These are phyloP conservation scores for Penicillium cinerascens DNA, from an alignment of 495 filamentous ascomycete genomes.

Conservation along the genomic window DNA sequence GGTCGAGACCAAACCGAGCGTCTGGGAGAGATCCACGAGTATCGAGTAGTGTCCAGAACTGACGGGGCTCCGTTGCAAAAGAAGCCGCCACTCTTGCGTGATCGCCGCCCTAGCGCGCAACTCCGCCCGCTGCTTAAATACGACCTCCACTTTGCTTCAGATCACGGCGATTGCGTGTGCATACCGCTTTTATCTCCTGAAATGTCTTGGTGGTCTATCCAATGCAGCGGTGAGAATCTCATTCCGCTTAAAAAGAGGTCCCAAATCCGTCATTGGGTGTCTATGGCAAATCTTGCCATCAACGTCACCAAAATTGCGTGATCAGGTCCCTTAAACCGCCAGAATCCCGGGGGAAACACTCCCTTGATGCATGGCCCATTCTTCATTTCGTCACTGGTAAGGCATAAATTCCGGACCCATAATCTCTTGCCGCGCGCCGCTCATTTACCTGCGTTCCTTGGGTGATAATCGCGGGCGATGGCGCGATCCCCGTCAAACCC, in stretches of 20 bases:
- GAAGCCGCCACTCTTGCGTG: constrained; percentile 31
- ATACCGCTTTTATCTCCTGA: background rate
- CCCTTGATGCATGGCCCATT: background rate
- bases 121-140: constrained; percentile 14
- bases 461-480: constrained; percentile 30
- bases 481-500: constrained; percentile 28
- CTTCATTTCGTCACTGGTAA: constrained; percentile 7
- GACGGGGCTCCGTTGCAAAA: background rate
- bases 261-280: constrained; percentile 2
- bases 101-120: constrained; percentile 24
- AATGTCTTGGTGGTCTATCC: background rate
- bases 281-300: constrained; percentile 23
- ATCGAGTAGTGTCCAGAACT: background rate
- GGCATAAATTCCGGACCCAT: background rate
- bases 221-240: constrained; percentile 15
- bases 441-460: constrained; percentile 9
- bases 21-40: background rate
- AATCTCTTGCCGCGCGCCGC: background rate
- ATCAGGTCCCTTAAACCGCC: constrained; percentile 9
- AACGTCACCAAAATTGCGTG: constrained; percentile 30
- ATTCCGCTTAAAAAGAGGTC: background rate
- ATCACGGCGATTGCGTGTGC: background rate
- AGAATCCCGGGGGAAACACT: constrained; percentile 1
- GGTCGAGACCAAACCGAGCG: background rate
- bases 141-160: constrained; percentile 15